Base-by-base conservation (phyloP, 192 early-diverging fungal genomes). In the Gigaspora rosea region DNA sequence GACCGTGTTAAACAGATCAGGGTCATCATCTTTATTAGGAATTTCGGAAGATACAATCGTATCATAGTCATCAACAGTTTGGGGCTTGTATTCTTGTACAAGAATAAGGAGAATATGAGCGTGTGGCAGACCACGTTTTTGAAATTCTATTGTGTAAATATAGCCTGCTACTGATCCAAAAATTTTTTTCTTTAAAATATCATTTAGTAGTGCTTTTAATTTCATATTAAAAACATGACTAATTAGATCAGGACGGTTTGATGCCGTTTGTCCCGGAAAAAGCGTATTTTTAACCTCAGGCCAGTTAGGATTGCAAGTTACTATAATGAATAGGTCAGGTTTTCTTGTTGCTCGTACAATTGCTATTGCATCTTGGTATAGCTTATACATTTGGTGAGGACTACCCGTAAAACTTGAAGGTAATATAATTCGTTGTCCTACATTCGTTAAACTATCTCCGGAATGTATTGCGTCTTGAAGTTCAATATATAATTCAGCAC, bases 261-360 rank as follows among this genome's bases (percentile, higher is more conserved):
- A 15, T 9, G 79, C 62, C 0, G 10, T 52, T 52, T 80, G 75
- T 10, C 18, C 11, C 0, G 20, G 33, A 41, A 74, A 12, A 49
- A 77, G 63, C 48, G 22, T 61, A 74, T 41, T 12, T 78, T 20
- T 77, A 33, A 73, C 77, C n/a, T 79, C 27, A 71, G 50, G 51
- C 81, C 80, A 61, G n/a, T 8, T 33, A 71, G 71, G 41, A 77
- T 68, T 63, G 80, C 78, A 68, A 54, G 78, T 85, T 35, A 85
- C 80, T 11, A 78, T 85, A 49, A 82, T 73, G 51, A 85, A 85
- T 9, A 82, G 54, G 62, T 85, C 81, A 3, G 80, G 81, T 64
- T 81, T 85, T 3, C 77, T 74, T 57, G 57, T 61, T 15, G 46
- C 20, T 11, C 76, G 5, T 6, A 78, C 67, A 61, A 82, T 82